phyloP scores from a whole-genome alignment of 2,329 filamentous ascomycete genomes.

The Ophiognomonia clavigignenti-juglandacearum region DNA sequence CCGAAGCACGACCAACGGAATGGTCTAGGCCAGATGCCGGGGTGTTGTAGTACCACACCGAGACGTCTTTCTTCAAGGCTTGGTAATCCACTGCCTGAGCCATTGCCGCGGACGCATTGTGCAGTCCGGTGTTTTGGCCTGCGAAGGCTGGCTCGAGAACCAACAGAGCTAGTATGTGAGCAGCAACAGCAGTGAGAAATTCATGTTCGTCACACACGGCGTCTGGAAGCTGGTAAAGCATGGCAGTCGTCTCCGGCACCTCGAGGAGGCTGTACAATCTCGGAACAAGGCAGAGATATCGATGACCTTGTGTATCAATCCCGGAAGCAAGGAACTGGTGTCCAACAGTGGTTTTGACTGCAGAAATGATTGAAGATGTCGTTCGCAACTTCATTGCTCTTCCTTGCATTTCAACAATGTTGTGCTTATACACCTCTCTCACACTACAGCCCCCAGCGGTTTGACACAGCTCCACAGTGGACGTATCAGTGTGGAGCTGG shows the following conservation, averaged over 20 bases:
- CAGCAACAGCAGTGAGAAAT: background rate
- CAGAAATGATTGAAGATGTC: background rate
- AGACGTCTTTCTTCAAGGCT: background rate
- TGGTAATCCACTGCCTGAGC: background rate
- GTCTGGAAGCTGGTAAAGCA: background rate
- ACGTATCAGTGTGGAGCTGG: background rate
- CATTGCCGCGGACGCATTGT: background rate
- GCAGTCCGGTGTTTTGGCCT: background rate
- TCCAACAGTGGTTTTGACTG: background rate
- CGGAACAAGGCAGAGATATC: background rate
- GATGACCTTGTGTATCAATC: background rate
- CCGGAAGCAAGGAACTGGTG: conserved; percentile 1
- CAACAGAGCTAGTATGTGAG: background rate
- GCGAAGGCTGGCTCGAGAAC: background rate
- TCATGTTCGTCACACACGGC: too few species aligned
- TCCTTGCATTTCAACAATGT: background rate
- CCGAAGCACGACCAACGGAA: too few species aligned
- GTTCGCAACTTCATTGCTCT: background rate
- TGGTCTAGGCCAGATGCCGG: background rate
- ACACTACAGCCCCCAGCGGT: background rate
- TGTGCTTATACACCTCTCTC: background rate
- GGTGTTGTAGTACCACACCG: background rate
- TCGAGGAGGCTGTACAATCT: background rate
- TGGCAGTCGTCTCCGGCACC: background rate
- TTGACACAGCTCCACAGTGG: background rate